Conservation (phyloP, 2,329 filamentous ascomycete species). For the Talaromyces sp. region DNA sequence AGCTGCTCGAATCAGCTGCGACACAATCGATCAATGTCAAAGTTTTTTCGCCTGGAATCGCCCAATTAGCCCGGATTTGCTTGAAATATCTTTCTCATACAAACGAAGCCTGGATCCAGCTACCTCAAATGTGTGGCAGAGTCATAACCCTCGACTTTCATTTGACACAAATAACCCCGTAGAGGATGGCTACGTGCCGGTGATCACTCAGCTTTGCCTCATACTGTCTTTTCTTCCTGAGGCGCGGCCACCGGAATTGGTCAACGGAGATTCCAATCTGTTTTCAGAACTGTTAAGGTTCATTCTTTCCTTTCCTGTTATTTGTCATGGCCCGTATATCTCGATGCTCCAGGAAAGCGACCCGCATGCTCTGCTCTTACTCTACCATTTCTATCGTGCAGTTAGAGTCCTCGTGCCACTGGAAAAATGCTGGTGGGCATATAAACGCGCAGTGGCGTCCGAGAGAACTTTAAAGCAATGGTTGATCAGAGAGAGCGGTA, state of each 20-base stretch:
- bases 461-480: conserved; percentile 1
- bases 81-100: neutral
- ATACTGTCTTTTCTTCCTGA: conserved; percentile 6
- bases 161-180: neutral
- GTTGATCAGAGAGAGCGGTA: neutral
- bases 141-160: neutral
- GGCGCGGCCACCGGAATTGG: neutral
- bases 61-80: neutral
- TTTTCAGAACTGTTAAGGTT: neutral
- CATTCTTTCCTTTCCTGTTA: conserved; percentile 6
- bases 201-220: conserved; percentile 6
- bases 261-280: neutral
- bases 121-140: neutral
- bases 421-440: conserved; percentile 5
- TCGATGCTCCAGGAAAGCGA: conserved; percentile 4
- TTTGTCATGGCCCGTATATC: conserved; percentile 4
- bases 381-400: conserved; percentile 10
- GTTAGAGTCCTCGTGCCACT: conserved; percentile 1
- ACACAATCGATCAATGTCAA: conserved; percentile 1
- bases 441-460: conserved; percentile 4
- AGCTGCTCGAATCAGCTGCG: neutral
- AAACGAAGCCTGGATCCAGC: neutral
- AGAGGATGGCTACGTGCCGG: neutral
- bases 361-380: neutral
- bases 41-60: neutral